phyloP scores from a whole-genome alignment of 2,329 filamentous ascomycete species.

The Aspergillus pseudotamarii region DNA sequence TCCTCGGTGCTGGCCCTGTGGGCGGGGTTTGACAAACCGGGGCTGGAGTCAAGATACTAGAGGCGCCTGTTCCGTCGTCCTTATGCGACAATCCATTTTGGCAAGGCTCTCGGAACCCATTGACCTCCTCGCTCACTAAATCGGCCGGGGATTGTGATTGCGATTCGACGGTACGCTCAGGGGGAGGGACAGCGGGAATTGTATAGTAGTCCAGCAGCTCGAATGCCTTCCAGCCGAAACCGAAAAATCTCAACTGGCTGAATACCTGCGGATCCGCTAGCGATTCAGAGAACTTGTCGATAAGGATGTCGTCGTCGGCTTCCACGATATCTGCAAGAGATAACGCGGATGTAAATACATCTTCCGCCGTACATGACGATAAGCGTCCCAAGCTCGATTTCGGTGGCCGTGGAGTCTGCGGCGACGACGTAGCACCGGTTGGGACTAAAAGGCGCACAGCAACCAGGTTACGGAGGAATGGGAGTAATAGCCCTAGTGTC shows the following conservation, averaged over 20 bases:
- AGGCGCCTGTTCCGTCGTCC: slow-evolving; percentile 1
- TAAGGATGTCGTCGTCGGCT: slow-evolving; percentile 38
- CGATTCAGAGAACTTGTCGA: slow-evolving; percentile 32
- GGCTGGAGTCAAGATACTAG: slow-evolving; percentile 6
- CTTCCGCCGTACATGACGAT: background rate
- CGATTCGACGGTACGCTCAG: slow-evolving; percentile 11
- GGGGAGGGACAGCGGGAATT: slow-evolving; percentile 20
- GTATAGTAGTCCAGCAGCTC: slow-evolving; percentile 42
- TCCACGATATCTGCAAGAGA: slow-evolving; percentile 40
- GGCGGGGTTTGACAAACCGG: background rate
- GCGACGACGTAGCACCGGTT: slow-evolving; percentile 21
- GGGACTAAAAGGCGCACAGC: slow-evolving; percentile 47
- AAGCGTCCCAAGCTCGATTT: slow-evolving; percentile 6
- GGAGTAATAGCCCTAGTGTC: slow-evolving; percentile 40
- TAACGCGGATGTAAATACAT: slow-evolving; percentile 19
- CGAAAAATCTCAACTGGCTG: slow-evolving; percentile 37
- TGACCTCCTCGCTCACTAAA: slow-evolving; percentile 12
- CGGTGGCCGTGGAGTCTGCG: background rate
- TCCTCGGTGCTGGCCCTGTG: background rate
- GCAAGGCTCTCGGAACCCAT: slow-evolving; percentile 4
- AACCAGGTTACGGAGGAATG: slow-evolving; percentile 43
- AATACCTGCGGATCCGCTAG: slow-evolving; percentile 38
- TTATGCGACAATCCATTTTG: background rate
- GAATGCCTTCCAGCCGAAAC: slow-evolving; percentile 44
- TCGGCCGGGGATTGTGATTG: slow-evolving; percentile 20